Evolutionary conservation across 371 early-diverging fungal genomes (phyloP), one percentile per base, ranked within the genome.

Genomic region (Mortierella sp.): DNA sequence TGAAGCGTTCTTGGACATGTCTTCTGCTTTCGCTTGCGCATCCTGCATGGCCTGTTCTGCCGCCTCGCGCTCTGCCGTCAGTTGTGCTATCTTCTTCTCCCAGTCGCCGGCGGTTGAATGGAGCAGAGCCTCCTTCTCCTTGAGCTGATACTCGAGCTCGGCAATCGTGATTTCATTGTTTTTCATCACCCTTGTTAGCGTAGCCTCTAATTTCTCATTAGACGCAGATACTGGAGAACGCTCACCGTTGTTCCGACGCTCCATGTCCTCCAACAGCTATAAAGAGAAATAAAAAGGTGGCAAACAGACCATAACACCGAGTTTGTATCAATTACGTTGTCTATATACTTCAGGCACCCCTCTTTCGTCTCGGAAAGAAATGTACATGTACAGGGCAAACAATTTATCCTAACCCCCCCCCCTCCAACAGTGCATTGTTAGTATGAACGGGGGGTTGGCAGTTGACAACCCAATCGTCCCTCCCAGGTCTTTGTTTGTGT

Each of bases 21-120:
- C 57, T 1, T 72, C 59, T 0, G 21, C 47, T 6, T 61, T 50
- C 24, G 53, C 16, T 10, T 57, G 60, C 12, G 58, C 39, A 14
- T 72, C 73, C 3, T 37, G 43, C 45, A 72, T 27, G 46, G 60
- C 50, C 0, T 50, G 24, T 39, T 53, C 40, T 5, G 50, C 57
- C 2, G 17, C 25, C 16, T 54, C 54, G 14, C 47, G 40, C 22
- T 65, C 60, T 6, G n/a, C 46, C 28, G 51, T 57, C 24, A 57
- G 22, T 10, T 46, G 24, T 8, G 43, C 28, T n/a, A 57, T 28
- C 7, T 22, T n/a, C 10, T 44, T 29, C 5, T 59, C 54, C 5
- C 44, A 40, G 17, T 39, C 37, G 3, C 45, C 51, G 6, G 45
- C 40, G 2, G 48, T 34, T 29, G 27, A 31, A 17, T 37, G 52